A percentile compares a stretch with the other conserved stretches of the same genome.
These are phyloP conservation scores for Backusella psychrophila DNA, from an alignment of 192 early-diverging fungal species.

Conservation along the genomic window DNA sequence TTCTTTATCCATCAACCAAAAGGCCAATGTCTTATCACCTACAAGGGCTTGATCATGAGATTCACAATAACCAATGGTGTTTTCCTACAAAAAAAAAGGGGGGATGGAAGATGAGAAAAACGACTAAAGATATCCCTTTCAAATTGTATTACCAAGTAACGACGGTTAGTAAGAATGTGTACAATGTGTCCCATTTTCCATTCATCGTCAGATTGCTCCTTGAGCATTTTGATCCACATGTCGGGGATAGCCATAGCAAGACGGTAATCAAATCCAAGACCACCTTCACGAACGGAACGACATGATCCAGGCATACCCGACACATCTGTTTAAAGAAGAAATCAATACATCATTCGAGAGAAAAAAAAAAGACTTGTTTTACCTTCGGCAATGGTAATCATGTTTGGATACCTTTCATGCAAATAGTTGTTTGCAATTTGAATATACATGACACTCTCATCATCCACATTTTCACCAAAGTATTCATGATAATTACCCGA, in stretches of 20 bases:
- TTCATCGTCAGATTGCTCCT: constrained; percentile 87
- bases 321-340: constrained; percentile 64
- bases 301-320: constrained; percentile 99
- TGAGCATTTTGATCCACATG: constrained; percentile 99
- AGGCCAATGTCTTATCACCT: constrained; percentile 97
- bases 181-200: constrained; percentile 90
- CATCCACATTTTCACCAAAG: constrained; percentile 83
- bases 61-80: constrained; percentile 92
- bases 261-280: constrained; percentile 96
- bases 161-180: constrained; percentile 87
- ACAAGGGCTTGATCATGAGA: constrained; percentile 98
- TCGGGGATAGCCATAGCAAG: constrained; percentile 96
- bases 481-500: constrained; percentile 93
- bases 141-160: constrained; percentile 61
- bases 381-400: constrained; percentile 93
- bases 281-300: constrained; percentile 81
- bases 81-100: constrained; percentile 49
- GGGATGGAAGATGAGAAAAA: no score
- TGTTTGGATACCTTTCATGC: constrained; percentile 74
- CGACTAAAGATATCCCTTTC: no score
- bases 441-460: constrained; percentile 84
- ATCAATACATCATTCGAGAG: neutral
- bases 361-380: neutral
- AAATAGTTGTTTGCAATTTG: constrained; percentile 89
- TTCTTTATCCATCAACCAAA: constrained; percentile 99